These are phyloP conservation scores for Leucocoprinus sp. DNA, from an alignment of 768 basidiomycete species.

Conservation along the genomic window DNA sequence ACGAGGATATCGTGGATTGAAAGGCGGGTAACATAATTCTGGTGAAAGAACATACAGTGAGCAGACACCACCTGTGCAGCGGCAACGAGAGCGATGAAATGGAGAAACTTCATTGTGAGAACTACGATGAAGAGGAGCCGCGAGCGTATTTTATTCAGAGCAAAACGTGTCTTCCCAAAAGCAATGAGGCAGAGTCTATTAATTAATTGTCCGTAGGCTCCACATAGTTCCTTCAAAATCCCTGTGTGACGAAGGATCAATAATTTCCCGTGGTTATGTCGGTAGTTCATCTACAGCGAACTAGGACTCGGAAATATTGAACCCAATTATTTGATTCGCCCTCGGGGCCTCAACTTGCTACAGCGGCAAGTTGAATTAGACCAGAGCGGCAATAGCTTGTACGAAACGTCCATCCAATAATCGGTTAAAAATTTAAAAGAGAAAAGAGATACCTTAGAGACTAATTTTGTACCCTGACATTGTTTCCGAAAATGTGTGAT, in stretches of 20 bases:
- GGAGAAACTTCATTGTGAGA: constrained; percentile 21
- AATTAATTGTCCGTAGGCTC: neutral
- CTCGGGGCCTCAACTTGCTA: neutral
- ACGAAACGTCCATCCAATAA: no score
- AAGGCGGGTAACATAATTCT: neutral
- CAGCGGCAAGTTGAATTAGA: no score
- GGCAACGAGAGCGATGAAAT: constrained; percentile 17
- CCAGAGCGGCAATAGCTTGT: no score
- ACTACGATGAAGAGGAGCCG: neutral
- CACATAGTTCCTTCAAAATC: neutral
- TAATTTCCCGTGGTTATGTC: no score
- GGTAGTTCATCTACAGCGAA: no score
- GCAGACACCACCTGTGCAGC: constrained; percentile 24
- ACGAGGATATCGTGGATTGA: no score
- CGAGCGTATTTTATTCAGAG: neutral
- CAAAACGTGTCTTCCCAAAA: neutral
- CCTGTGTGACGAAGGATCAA: no score
- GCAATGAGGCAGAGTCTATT: neutral
- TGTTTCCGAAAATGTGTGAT: no score
- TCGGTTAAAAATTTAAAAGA: no score
- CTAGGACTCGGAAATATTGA: no score
- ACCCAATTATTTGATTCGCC: neutral
- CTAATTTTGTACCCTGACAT: no score
- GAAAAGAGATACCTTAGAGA: no score
- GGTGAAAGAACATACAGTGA: constrained; percentile 16